Evolutionary conservation across 2,329 filamentous ascomycete species (phyloP).

Genomic region (Boeremia exigua): DNA sequence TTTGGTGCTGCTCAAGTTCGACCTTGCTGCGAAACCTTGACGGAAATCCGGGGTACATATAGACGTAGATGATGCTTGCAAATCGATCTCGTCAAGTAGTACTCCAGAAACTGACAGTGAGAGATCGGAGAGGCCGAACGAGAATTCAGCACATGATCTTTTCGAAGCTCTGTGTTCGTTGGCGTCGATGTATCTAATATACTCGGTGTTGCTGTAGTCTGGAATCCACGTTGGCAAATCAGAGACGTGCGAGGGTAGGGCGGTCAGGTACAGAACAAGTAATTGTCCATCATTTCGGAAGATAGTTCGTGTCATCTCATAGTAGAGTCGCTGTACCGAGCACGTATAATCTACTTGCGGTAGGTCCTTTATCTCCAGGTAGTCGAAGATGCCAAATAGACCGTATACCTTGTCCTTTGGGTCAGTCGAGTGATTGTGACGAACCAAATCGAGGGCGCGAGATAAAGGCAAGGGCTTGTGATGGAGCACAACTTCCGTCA

Average conservation of each 20-base stretch:
- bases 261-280: background rate
- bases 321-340: slow-evolving; percentile 1
- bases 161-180: background rate
- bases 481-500: background rate
- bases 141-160: background rate
- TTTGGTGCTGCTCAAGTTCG: background rate
- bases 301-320: background rate
- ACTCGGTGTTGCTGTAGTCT: slow-evolving; percentile 10
- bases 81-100: background rate
- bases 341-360: slow-evolving; percentile 2
- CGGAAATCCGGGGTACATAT: background rate
- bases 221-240: slow-evolving; percentile 9
- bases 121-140: background rate
- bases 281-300: background rate
- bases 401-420: slow-evolving; percentile 10
- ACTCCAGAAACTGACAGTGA: background rate
- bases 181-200: background rate
- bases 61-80: background rate
- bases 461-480: background rate
- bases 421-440: background rate
- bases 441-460: background rate
- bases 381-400: slow-evolving; percentile 6
- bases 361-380: background rate
- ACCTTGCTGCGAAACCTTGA: background rate
- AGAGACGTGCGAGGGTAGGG: background rate